Evolutionary conservation across 2,329 filamentous ascomycete species (phyloP), one percentile per base, ranked within the genome.

Genomic region (Fusarium foetens): DNA sequence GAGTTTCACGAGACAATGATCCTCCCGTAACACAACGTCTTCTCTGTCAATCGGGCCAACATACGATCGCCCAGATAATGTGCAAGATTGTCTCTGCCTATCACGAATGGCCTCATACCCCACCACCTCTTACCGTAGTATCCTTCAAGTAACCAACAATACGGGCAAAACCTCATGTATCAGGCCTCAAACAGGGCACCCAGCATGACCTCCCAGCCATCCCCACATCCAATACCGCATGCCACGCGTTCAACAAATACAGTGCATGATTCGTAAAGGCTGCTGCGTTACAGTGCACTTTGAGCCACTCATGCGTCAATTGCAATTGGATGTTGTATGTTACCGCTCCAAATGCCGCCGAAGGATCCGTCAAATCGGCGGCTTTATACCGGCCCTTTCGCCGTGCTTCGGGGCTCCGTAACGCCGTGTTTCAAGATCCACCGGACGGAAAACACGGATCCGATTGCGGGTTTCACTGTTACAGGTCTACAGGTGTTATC

Each of bases 241-340:
- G 65, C 69, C 70, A 72, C 70, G 70, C 70, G 70, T 72, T 70
- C 70, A 66, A 46, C 49, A 61, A 55, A 63, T 66, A 72, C 69
- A 66, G 69, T 70, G 69, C 66, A 73, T 70, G 58, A 63, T 67
- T 46, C 51, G 48, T 46, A 42, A 54, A 52, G 36, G 41, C 33
- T 25, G 43, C 49, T 53, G 54, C 39, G 60, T 53, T 62, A 43
- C 52, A 38, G 53, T 27, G 9, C n/a, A 27, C 38, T 42, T 23
- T 27, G 31, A 45, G 31, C 42, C 23, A 27, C 21, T n/a, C 16
- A 36, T 36, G n/a, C 59, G 21, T 36, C 8, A n/a, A 9, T 39
- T 58, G 31, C 17, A 70, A 66, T 38, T 52, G 33, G 49, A 27
- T 38, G 33, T 27, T 36, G 27, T 33, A n/a, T 53, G 33, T 39